A percentile compares a stretch with the other conserved stretches of the same genome.
Evolutionary conservation across 371 early-diverging fungal genomes (phyloP).

Genomic region (Mucor saturninus): DNA sequence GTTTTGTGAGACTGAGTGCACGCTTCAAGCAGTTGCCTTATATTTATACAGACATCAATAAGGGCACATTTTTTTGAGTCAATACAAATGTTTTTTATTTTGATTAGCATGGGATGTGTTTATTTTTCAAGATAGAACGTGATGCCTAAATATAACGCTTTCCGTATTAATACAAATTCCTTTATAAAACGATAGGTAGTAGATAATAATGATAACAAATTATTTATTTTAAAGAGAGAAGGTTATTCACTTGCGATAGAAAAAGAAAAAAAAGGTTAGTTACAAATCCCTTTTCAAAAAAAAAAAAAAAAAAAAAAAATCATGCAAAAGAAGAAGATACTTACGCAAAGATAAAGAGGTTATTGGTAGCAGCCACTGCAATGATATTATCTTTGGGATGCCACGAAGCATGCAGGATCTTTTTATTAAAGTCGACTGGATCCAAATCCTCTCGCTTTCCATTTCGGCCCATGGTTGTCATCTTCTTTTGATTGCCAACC

Average conservation of each 20-base stretch:
- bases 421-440: constrained; percentile 90
- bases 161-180: not conserved
- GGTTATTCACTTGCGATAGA: not conserved
- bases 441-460: constrained; percentile 77
- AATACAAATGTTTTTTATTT: too few relatives aligned
- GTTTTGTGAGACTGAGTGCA: too few relatives aligned
- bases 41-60: too few relatives aligned
- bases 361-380: constrained; percentile 97
- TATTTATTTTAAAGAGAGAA: too few relatives aligned
- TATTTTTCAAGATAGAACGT: too few relatives aligned
- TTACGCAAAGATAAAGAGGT: constrained; percentile 93
- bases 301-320: not conserved
- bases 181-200: not conserved
- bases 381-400: constrained; percentile 96
- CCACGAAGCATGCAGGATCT: constrained; percentile 97
- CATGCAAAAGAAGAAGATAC: not conserved
- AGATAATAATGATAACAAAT: too few relatives aligned
- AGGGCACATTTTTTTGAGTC: too few relatives aligned
- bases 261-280: not conserved
- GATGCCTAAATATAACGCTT: too few relatives aligned
- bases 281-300: not conserved
- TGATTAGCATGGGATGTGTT: too few relatives aligned
- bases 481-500: constrained; percentile 57
- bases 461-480: constrained; percentile 55
- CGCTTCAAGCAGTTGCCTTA: too few relatives aligned